phyloP scores from a whole-genome alignment of 2,329 filamentous ascomycete species.

The Hypoxylon rubiginosum region DNA sequence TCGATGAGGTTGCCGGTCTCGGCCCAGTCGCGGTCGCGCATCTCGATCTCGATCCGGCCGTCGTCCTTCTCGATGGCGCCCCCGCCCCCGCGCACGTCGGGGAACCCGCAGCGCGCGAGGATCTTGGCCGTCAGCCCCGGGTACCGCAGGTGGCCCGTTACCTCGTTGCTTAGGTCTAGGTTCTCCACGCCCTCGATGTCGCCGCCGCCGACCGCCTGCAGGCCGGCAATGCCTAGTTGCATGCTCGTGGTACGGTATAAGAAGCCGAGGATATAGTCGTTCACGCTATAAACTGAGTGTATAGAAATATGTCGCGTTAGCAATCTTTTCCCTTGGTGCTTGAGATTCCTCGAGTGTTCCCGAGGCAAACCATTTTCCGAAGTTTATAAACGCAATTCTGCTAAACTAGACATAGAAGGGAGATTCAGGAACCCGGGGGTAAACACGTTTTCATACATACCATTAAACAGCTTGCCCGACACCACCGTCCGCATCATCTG shows the following conservation, averaged over 20 bases:
- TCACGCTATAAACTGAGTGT: constrained; percentile 88
- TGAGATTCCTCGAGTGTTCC: no score
- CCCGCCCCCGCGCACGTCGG: constrained; percentile 59
- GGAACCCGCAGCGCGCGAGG: constrained; percentile 65
- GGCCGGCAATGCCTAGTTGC: constrained; percentile 84
- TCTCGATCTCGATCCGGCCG: constrained; percentile 50
- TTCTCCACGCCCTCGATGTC: constrained; percentile 75
- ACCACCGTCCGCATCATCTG: constrained; percentile 82
- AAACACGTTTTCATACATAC: no score
- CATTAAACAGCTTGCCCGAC: constrained; percentile 84
- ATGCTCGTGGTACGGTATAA: constrained; percentile 88
- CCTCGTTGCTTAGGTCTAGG: constrained; percentile 65
- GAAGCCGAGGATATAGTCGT: constrained; percentile 89
- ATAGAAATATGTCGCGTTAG: no score
- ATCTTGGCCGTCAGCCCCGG: constrained; percentile 66
- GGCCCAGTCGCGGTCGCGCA: constrained; percentile 51
- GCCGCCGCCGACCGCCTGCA: constrained; percentile 77
- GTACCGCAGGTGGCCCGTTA: constrained; percentile 66
- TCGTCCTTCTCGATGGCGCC: constrained; percentile 65
- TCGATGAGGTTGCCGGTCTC: constrained; percentile 58
- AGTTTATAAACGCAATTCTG: no score
- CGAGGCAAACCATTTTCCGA: no score
- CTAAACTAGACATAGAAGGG: no score
- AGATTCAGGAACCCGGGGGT: no score
- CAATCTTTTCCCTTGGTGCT: no score